Evolutionary conservation across 495 filamentous ascomycete species (phyloP).

Genomic region (Aspergillus leporis): DNA sequence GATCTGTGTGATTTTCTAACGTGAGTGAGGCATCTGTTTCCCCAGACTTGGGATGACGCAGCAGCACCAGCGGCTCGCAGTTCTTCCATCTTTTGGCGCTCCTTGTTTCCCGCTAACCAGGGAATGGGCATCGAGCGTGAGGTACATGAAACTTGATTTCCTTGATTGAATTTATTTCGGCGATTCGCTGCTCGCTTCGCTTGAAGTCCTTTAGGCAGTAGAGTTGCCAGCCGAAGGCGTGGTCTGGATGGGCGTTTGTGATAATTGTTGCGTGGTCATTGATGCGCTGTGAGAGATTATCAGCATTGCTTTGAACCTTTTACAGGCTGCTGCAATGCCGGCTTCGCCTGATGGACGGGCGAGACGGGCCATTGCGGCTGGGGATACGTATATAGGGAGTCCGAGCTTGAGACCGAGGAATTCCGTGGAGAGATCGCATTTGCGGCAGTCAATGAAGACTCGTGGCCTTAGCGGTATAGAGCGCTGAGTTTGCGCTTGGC

Average conservation of each 20-base stretch:
- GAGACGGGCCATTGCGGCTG: constrained; percentile 91
- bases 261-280: constrained; percentile 87
- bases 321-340: constrained; percentile 81
- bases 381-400: constrained; percentile 78
- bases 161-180: constrained; percentile 67
- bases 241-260: constrained; percentile 59
- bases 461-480: constrained; percentile 83
- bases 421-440: constrained; percentile 69
- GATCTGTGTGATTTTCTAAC: constrained; percentile 78
- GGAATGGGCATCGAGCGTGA: constrained; percentile 92
- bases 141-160: constrained; percentile 76
- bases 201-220: constrained; percentile 80
- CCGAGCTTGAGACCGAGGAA: constrained; percentile 67
- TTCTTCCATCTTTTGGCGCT: constrained; percentile 55
- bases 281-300: constrained; percentile 87
- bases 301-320: constrained; percentile 73
- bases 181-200: constrained; percentile 80
- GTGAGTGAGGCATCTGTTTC: constrained; percentile 80
- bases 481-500: constrained; percentile 72
- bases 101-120: constrained; percentile 90
- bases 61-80: constrained; percentile 49
- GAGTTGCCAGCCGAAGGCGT: constrained; percentile 90
- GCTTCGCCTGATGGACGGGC: constrained; percentile 84
- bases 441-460: constrained; percentile 80
- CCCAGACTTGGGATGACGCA: constrained; percentile 60